Evolutionary conservation across 345 rosid species (phyloP), one percentile per base, ranked within the genome.

Genomic region (Citrus unshiu): DNA sequence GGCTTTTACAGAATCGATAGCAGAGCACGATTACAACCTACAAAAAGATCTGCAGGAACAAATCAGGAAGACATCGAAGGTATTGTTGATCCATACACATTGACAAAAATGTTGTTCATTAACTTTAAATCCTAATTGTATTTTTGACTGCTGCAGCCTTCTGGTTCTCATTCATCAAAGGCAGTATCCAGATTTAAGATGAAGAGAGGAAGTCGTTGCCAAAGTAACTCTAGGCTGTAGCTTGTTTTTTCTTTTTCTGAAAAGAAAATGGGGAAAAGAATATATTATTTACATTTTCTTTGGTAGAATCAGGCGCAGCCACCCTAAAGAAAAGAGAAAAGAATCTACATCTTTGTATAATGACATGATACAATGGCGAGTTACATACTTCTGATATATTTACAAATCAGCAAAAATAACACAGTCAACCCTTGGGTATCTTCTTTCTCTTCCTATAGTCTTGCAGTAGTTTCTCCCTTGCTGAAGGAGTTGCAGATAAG

Each of bases 161-260:
- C 88, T 51, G 74, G 57, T 77, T 80, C 90, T 40, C 89, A 90
- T 74, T 89, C 95, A 73, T 84, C 94, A 14, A 92, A 85, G 83
- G 95, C 90, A 8, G 81, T 91, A 70, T 95, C 99, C 73, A 90
- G 95, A 86, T 95, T 93, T 86, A 92, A 86, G 87, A 83, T 88
- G 88, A 90, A 83, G 77, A 83, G 77, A 89, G 97, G 80, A 87
- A 80, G 66, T 90, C 93, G 89, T 58, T 68, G 58, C 25, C 25
- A 8, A 19, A 34, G 46, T 19, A 19, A 2, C 69, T 34, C 18
- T 0, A 51, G 19, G 57, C 21, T 51, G 57, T 6, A 3, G 13
- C 67, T 12, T 9, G 46, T 58, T 43, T 43, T 10, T 43, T 12
- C 0, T 12, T 43, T 43, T 43, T 43, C 16, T 10, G 49, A 43